Evolutionary conservation across 2,329 filamentous ascomycete genomes (phyloP), one percentile per base, ranked within the genome.

Genomic region (Leptographium wingfieldii): DNA sequence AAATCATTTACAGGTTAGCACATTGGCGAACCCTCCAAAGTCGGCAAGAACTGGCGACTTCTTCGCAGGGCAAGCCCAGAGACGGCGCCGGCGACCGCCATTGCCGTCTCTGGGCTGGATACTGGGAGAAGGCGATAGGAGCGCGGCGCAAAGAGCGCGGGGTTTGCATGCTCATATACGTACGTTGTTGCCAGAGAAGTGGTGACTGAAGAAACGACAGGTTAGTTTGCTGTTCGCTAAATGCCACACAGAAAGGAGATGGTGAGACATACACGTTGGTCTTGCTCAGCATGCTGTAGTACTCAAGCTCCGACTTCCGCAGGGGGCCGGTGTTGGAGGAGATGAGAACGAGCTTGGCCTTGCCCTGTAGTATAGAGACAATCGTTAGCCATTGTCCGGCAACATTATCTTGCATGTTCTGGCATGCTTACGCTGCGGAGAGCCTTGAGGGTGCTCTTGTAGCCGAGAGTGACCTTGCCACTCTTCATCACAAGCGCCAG

Each of bases 131-230:
- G 58, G 31, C 58, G 25, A 31, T n/a, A 22, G 29, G 25, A 27
- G 25, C 12, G 48, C 27, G 27, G 48, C 33, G n/a, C 29, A 16
- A 51, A 19, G 5, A 16, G 11, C 38, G 31, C 38, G 12, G 12
- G 38, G 38, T 5, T 14, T 40, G 38, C 14, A 40, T 40, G 19
- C 52, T 43, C 25, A 43, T 52, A 52, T 61, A 90, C 92, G 87
- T 87, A 97, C 92, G 85, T 97, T 97, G 87, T 95, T 96, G 72
- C 94, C 94, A 69, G 83, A 83, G 81, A 96, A 97, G 84, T 99
- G 94, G 84, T 97, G 92, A 72, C 55, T 57, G 25, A 3, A 19
- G 31, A 35, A 38, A 43, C 3, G 33, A 29, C 29, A 14, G 35
- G 31, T 22, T 51, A 25, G 22, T 22, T 11, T 9, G 6, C 11